These are phyloP conservation scores for Pseudoneurospora amorphoporcata DNA, from an alignment of 495 filamentous ascomycete species.

Conservation along the genomic window DNA sequence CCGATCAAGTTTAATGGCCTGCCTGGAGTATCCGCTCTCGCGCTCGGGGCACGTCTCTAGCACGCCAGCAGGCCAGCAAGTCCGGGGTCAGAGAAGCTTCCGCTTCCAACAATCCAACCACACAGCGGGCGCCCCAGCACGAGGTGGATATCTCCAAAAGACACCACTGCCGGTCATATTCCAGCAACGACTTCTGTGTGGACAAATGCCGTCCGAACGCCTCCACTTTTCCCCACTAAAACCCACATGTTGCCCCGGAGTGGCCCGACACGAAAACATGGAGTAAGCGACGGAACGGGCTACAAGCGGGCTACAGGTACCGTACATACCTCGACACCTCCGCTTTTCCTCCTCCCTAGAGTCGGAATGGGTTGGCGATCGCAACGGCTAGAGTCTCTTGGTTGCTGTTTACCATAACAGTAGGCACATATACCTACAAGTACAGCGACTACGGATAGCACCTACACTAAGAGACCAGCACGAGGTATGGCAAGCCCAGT, in stretches of 20 bases:
- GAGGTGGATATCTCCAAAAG: background rate
- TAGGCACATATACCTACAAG: slow-evolving; percentile 20
- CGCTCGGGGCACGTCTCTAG: background rate
- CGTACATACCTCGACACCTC: background rate
- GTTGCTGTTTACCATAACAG: slow-evolving; percentile 10
- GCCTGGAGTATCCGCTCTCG: background rate
- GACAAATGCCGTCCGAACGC: background rate
- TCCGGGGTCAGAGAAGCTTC: background rate
- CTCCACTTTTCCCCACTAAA: background rate
- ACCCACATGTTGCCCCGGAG: background rate
- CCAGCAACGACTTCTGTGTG: background rate
- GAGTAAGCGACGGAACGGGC: background rate
- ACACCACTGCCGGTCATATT: background rate
- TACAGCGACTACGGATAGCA: background rate
- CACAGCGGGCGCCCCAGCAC: background rate
- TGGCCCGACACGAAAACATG: background rate
- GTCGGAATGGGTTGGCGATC: slow-evolving; percentile 6
- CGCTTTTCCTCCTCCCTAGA: slow-evolving; percentile 5
- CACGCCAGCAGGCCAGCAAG: background rate
- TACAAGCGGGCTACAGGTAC: background rate
- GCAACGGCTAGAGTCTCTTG: background rate
- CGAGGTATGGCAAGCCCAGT: background rate
- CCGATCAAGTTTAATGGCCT: background rate
- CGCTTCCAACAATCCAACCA: background rate
- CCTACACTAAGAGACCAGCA: background rate